phyloP scores from a whole-genome alignment of 2,329 filamentous ascomycete genomes.

The Arthrobotrys sinensis region DNA sequence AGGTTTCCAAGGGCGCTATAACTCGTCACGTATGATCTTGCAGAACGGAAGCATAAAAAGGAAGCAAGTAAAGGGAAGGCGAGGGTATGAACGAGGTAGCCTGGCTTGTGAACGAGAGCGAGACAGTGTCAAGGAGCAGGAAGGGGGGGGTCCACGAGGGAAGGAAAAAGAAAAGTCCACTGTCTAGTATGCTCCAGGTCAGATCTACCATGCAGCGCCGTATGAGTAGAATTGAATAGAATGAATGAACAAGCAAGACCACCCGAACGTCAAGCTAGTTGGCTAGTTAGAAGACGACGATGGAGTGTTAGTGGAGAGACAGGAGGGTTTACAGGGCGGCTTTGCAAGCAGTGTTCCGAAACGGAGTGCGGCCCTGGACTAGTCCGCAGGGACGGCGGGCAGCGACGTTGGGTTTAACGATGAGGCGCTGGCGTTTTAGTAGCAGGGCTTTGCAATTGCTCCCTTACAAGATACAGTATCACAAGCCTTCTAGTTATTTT shows the following conservation, averaged over 20 bases:
- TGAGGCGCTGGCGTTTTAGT: conserved; percentile 44
- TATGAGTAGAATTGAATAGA: conserved; percentile 3
- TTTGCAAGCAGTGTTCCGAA: conserved; percentile 44
- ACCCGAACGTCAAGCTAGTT: conserved; percentile 41
- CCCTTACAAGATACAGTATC: conserved; percentile 32
- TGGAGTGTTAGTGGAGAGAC: conserved; percentile 51
- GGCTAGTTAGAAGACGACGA: conserved; percentile 25
- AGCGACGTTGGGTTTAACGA: conserved; percentile 43
- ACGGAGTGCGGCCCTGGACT: conserved; percentile 40
- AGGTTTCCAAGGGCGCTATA: conserved; percentile 61
- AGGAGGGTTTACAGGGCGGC: conserved; percentile 60
- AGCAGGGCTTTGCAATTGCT: conserved; percentile 11
- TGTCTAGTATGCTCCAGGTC: conserved; percentile 5
- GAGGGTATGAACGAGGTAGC: conserved; percentile 58
- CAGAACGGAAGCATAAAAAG: conserved; percentile 61
- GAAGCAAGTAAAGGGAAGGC: conserved; percentile 57
- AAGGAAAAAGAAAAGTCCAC: conserved; percentile 27
- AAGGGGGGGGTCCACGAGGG: conserved; percentile 45
- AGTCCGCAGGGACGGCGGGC: conserved; percentile 28
- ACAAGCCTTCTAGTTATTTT: conserved; percentile 29
- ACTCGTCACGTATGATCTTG: conserved; percentile 61
- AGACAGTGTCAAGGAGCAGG: conserved; percentile 59
- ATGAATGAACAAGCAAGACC: conserved; percentile 58
- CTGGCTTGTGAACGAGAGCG: conserved; percentile 61
- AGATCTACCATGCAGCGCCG: conserved; percentile 39